Base-by-base conservation (phyloP, 2,329 filamentous ascomycete species). In the Huntiella decipiens region DNA sequence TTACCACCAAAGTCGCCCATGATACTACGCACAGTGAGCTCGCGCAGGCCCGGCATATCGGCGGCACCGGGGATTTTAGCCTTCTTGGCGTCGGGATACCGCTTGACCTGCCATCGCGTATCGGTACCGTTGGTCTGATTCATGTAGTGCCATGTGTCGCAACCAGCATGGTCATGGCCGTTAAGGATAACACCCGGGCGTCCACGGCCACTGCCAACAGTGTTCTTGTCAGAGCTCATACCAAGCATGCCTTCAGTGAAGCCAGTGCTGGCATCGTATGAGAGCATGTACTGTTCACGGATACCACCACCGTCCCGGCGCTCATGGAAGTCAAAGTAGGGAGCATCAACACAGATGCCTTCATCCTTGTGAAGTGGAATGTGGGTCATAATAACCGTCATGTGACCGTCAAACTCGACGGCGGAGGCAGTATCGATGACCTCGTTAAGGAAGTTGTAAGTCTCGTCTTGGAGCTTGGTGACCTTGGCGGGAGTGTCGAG, bases 1-100 rank as follows among this genome's bases (percentile, higher is more conserved):
- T 95, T 91, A 15, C 91, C 91, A n/a, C 77, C 79, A 61, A 82
- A 98, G 47, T 83, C 82, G 47, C 91, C 91, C 91, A 98, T 98
- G 86, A 98, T 96, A 60, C 85, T 94, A 49, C 87, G 77, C 2
- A 98, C 82, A 0, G 91, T 98, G 52, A 96, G 76, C 62, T 98
- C 91, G 22, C 88, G 70, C 4, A 95, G 66, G 1, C 80, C 80
- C 0, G 80, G 74, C 2, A 72, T 53, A 4, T 61, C 65, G 2
- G 61, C 53, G 2, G 60, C 57, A 5, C 59, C 62, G 1, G 65
- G 56, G 16, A 77, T 51, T 50, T 60, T 58, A 10, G 58, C 57
- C 4, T 54, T 52, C 8, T 59, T 56, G 1, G 69, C 70, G 38
- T 68, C 61, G 1, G 54, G 50, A 66, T 70, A 78, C 8, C 60